Base-by-base conservation (phyloP, 2,329 filamentous ascomycete genomes). In the Xylariaceae sp. region DNA sequence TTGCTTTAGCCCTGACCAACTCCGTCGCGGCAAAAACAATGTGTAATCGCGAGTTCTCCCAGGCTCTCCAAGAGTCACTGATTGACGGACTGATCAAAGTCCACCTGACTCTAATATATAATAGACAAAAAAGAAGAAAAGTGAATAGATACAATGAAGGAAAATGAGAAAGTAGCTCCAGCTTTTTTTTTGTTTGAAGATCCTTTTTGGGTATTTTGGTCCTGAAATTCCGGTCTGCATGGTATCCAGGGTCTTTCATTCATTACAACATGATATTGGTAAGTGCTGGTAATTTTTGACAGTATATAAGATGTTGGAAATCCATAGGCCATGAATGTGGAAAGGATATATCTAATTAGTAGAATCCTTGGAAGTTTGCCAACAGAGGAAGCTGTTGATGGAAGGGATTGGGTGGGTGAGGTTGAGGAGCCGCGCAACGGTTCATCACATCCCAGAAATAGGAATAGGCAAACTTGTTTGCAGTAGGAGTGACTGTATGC, bases 321-420 rank as follows among this genome's bases (percentile, higher is more conserved):
- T 42, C 21, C 40, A 44, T 37, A 37, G 44, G 2, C 33, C 35
- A 23, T 45, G 36, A 36, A n/a, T n/a, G n/a, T n/a, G n/a, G n/a
- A n/a, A n/a, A n/a, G n/a, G n/a, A n/a, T n/a, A n/a, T n/a, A n/a
- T 32, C 4, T 37, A 53, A 45, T 53, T 74, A 78, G 63, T 75
- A 72, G 59, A 67, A 78, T 47, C 74, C 72, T 61, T 74, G 76
- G 45, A 77, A 70, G 48, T 75, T 70, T 40, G 70, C 65, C 55
- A 79, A 70, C 42, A 79, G 65, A 25, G 73, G 70, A 47, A 77
- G 70, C 62, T 76, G 76, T 37, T 75, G 75, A 40, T 74, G 72
- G 46, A 79, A 77, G 20, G 73, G 68, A 39, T 72, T 64, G 47
- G 73, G 68, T 45, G 75, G 70, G 51, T 76, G 74, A 32, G 75